Base-by-base conservation (phyloP, 306 rosid species). In the Vachellia pachyceras region DNA sequence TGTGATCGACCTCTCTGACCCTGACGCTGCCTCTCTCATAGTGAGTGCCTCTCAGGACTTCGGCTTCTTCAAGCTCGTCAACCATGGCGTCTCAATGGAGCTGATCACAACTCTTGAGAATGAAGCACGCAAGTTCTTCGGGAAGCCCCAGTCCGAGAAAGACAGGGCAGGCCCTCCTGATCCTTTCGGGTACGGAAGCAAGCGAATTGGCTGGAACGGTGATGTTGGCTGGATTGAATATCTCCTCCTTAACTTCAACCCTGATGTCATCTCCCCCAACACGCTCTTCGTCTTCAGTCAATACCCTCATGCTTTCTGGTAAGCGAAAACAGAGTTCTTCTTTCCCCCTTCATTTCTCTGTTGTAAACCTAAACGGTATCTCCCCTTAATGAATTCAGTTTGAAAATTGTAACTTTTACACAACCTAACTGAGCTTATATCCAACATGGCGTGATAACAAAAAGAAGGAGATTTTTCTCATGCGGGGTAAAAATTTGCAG, bases 211-310 rank as follows among this genome's bases (percentile, higher is more conserved):
- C 10, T 71, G 77, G 0, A 92, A 92, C 87, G 98, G 97, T 6
- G 98, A 94, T 80, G 85, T 90, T 11, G 98, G 98, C 23, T 92
- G 97, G 97, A 77, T 94, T 52, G 98, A 94, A 65, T 94, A 92
- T 33, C 74, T 94, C 57, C 97, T 94, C 63, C 90, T 94, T 18
- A 87, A 76, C 64, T 85, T 92, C 17, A 92, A 89, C 77, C 94
- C 92, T 9, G 91, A 88, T 0, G 80, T 90, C 73, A 29, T 82
- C 72, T 87, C 92, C 14, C 58, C 83, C 3, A 89, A 87, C 3
- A 81, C 94, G 2, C 82, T n/a, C 39, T 73, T 77, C 79, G 5
- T 89, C 87, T 82, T 86, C 76, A 55, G 40, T 1, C 79, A 86
- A 58, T 81, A 83, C 80, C 82, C 90, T 1, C 79, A 84, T 3